A percentile compares a stretch with the other conserved stretches of the same genome.
Conservation (phyloP, 495 filamentous ascomycete species). For the Bacidia rubella region DNA sequence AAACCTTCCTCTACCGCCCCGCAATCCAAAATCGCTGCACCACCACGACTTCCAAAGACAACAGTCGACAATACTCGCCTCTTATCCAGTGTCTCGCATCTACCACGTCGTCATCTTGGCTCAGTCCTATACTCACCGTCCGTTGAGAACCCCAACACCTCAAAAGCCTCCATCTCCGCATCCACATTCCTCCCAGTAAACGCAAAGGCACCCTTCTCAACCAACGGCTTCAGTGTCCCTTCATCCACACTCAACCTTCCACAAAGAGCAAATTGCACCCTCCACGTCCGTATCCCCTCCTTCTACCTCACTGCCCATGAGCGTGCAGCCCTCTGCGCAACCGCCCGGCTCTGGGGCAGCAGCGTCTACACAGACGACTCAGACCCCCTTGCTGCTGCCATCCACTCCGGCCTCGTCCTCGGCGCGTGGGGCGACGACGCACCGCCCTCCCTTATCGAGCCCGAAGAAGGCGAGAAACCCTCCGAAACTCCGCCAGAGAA, state of each 20-base stretch:
- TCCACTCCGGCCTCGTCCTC: conserved; percentile 83
- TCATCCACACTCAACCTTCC: conserved; percentile 42
- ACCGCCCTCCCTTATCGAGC: conserved; percentile 50
- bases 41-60: conserved; percentile 47
- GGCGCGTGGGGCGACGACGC: conserved; percentile 76
- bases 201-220: conserved; percentile 36
- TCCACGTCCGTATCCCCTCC: conserved; percentile 74
- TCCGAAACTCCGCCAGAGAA: conserved; percentile 28
- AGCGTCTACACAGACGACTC: conserved; percentile 94
- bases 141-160: conserved; percentile 24
- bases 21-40: conserved; percentile 15
- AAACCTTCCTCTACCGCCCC: conserved; percentile 6
- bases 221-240: conserved; percentile 57
- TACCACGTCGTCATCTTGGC: conserved; percentile 70
- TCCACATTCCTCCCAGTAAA: conserved; percentile 39
- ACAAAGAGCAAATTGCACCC: conserved; percentile 76
- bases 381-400: conserved; percentile 81
- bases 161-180: conserved; percentile 38
- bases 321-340: conserved; percentile 67
- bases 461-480: conserved; percentile 22
- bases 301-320: conserved; percentile 53
- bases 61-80: conserved; percentile 53
- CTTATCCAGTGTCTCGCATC: conserved; percentile 51
- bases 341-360: conserved; percentile 77
- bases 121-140: conserved; percentile 46